Conservation (phyloP, 257 asterid genomes). For the Paulownia fortunei region DNA sequence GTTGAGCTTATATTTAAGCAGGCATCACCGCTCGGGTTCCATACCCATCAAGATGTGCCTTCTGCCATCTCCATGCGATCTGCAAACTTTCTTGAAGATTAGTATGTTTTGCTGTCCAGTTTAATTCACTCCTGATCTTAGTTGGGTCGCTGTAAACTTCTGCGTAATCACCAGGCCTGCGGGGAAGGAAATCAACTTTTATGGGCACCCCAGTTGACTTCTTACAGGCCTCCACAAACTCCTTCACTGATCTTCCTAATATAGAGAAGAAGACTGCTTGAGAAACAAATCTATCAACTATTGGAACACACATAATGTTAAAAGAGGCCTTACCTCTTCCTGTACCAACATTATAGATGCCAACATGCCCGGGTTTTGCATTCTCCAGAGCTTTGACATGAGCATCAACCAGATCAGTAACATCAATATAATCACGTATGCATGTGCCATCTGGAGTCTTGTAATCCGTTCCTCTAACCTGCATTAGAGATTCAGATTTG, state of each 20-base stretch:
- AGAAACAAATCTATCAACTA: conserved; percentile 13
- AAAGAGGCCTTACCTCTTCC: conserved; percentile 66
- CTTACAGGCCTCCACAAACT: conserved; percentile 95
- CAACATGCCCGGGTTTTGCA: conserved; percentile 68
- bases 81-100: conserved; percentile 74
- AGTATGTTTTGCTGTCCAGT: conserved; percentile 85
- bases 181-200: conserved; percentile 83
- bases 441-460: conserved; percentile 86
- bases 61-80: conserved; percentile 98
- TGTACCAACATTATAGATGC: conserved; percentile 91
- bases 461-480: conserved; percentile 92
- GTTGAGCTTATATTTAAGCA: conserved; percentile 41
- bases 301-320: neutral
- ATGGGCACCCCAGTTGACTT: conserved; percentile 82
- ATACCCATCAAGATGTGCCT: conserved; percentile 75
- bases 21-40: conserved; percentile 46
- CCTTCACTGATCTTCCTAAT: conserved; percentile 92
- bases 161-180: conserved; percentile 94
- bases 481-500: no score
- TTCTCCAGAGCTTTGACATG: conserved; percentile 91
- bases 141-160: conserved; percentile 89
- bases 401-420: conserved; percentile 90
- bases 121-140: conserved; percentile 70
- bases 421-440: conserved; percentile 87
- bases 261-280: neutral